Evolutionary conservation across 176 grass and related monocot genomes (phyloP).

Genomic region (Lolium multiflorum): DNA sequence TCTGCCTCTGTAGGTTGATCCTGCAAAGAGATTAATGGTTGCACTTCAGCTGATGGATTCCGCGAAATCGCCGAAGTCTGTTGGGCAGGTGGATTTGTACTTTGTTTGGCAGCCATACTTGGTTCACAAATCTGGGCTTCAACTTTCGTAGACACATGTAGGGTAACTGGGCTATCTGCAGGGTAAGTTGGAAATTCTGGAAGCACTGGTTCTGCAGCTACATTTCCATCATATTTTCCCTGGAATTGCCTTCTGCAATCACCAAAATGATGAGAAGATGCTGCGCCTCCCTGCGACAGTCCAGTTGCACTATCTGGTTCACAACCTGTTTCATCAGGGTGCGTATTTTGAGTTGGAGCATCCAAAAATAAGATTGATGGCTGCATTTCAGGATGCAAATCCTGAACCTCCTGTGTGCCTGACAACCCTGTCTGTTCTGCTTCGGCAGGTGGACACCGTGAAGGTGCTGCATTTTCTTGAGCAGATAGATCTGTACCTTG

Average conservation of each 20-base stretch:
- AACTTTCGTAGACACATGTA: not conserved
- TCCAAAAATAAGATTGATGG: slow-evolving; percentile 5
- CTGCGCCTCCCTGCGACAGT: not conserved
- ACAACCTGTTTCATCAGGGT: not conserved
- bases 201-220: not conserved
- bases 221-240: not conserved
- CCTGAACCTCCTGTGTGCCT: not conserved
- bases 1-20: slow-evolving; percentile 32
- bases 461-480: slow-evolving; percentile 33
- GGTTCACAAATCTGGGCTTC: slow-evolving; percentile 23
- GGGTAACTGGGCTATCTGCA: not conserved
- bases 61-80: not conserved
- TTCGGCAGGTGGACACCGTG: slow-evolving; percentile 20
- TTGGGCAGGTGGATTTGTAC: not conserved
- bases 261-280: slow-evolving; percentile 12
- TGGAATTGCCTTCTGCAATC: not conserved
- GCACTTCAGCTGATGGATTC: slow-evolving; percentile 8
- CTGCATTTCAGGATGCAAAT: slow-evolving; percentile 24
- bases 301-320: slow-evolving; percentile 26
- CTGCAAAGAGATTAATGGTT: not conserved
- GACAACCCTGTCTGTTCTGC: slow-evolving; percentile 17
- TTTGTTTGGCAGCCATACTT: slow-evolving; percentile 15
- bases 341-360: not conserved
- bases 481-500: not conserved
- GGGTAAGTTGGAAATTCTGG: slow-evolving; percentile 20